phyloP scores from a whole-genome alignment of 2,329 filamentous ascomycete genomes.

The Sordariomycetes sp. region DNA sequence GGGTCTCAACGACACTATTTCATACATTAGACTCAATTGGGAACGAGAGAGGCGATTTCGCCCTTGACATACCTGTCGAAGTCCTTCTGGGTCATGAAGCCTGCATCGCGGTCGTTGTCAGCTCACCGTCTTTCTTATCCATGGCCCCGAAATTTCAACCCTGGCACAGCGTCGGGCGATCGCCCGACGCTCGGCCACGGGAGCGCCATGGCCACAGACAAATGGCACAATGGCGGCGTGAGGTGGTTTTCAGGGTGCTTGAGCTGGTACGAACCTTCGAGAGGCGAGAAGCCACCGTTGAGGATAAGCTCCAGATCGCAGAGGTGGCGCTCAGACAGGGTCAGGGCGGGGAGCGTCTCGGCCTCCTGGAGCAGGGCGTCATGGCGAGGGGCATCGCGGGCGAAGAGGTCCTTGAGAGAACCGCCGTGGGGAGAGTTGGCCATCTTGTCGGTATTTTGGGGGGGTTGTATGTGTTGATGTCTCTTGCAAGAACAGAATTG shows the following conservation, averaged over 20 bases:
- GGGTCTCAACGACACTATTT: conserved; percentile 73
- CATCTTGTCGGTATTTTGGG: conserved; percentile 41
- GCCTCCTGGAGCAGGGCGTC: conserved; percentile 74
- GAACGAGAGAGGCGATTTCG: background rate
- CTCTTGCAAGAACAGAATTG: conserved; percentile 1
- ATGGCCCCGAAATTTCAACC: background rate
- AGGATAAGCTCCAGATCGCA: conserved; percentile 97
- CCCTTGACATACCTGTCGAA: conserved; percentile 68
- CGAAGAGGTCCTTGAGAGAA: conserved; percentile 94
- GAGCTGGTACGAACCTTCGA: conserved; percentile 65
- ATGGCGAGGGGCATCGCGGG: conserved; percentile 79
- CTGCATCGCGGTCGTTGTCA: conserved; percentile 32
- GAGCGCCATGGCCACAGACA: background rate
- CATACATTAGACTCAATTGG: background rate
- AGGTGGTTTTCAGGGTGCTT: background rate
- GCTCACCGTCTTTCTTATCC: conserved; percentile 3
- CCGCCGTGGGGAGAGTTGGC: conserved; percentile 76
- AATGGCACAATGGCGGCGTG: conserved; percentile 1
- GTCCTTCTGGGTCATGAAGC: conserved; percentile 96
- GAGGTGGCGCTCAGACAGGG: conserved; percentile 86
- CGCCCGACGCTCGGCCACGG: too few relatives aligned
- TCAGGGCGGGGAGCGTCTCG: conserved; percentile 74
- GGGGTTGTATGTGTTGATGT: background rate
- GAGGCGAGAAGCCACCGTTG: conserved; percentile 93
- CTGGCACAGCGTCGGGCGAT: conserved; percentile 9